Percentiles rank a stretch among this genome's conserved stretches.
Evolutionary conservation across 2,329 filamentous ascomycete genomes (phyloP).

Genomic region (Cercospora zeae-maydis): DNA sequence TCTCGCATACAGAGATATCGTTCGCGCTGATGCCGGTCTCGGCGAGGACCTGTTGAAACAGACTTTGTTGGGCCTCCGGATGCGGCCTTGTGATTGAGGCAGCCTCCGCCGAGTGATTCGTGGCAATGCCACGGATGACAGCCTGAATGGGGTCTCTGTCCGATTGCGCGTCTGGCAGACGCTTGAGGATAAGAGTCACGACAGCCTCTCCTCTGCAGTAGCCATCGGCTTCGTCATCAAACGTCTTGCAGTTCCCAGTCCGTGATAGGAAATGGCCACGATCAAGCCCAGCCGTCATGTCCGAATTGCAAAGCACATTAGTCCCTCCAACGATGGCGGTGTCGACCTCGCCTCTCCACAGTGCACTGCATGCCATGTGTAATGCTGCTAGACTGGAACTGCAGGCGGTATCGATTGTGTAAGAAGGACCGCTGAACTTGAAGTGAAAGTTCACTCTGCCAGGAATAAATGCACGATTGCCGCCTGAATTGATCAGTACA

Average conservation of each 20-base stretch:
- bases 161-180: conserved; percentile 59
- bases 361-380: conserved; percentile 22
- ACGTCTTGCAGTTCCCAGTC: conserved; percentile 28
- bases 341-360: conserved; percentile 26
- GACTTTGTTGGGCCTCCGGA: conserved; percentile 66
- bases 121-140: conserved; percentile 68
- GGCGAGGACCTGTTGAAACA: conserved; percentile 67
- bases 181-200: conserved; percentile 39
- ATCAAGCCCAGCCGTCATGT: conserved; percentile 23
- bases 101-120: conserved; percentile 77
- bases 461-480: conserved; percentile 11
- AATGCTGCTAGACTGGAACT: conserved; percentile 25
- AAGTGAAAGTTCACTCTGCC: conserved; percentile 29
- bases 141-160: conserved; percentile 70
- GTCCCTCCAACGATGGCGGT: conserved; percentile 28
- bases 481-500: not conserved
- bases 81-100: conserved; percentile 83
- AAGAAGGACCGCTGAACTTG: conserved; percentile 28
- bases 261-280: conserved; percentile 24
- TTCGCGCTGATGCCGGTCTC: conserved; percentile 70
- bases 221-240: conserved; percentile 33
- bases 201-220: conserved; percentile 36
- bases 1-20: conserved; percentile 78
- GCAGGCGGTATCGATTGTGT: conserved; percentile 31
- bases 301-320: conserved; percentile 26